These are phyloP conservation scores for Alternaria brassicae DNA, from an alignment of 2,329 filamentous ascomycete species.

Conservation along the genomic window DNA sequence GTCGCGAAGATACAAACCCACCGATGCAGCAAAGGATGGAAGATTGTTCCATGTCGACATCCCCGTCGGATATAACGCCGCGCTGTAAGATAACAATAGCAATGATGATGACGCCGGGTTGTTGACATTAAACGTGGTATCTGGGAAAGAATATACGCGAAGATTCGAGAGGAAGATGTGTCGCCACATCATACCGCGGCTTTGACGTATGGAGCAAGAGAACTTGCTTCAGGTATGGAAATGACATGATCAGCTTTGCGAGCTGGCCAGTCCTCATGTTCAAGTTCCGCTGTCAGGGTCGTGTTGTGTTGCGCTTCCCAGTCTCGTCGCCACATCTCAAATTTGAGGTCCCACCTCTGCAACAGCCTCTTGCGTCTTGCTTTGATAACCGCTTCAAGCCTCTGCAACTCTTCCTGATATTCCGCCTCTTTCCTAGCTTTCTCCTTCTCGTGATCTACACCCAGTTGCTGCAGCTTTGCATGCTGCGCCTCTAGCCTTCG, in stretches of 20 bases:
- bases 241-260: conserved; percentile 17
- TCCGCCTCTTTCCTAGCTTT: conserved; percentile 43
- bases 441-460: conserved; percentile 43
- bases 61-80: background rate
- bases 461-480: conserved; percentile 48
- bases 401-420: conserved; percentile 43
- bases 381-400: conserved; percentile 44
- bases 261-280: conserved; percentile 44
- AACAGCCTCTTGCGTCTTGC: conserved; percentile 42
- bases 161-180: background rate
- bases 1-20: background rate
- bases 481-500: conserved; percentile 50
- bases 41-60: background rate
- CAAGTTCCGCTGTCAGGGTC: conserved; percentile 28
- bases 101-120: background rate
- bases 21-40: background rate
- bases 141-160: background rate
- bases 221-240: conserved; percentile 31
- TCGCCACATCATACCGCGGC: conserved; percentile 12
- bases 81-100: background rate
- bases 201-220: conserved; percentile 28
- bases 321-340: conserved; percentile 49
- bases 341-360: conserved; percentile 51
- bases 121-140: background rate
- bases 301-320: conserved; percentile 42